Base-by-base conservation (phyloP, 352 stramenopile genomes). In the Pythium monospermum region DNA sequence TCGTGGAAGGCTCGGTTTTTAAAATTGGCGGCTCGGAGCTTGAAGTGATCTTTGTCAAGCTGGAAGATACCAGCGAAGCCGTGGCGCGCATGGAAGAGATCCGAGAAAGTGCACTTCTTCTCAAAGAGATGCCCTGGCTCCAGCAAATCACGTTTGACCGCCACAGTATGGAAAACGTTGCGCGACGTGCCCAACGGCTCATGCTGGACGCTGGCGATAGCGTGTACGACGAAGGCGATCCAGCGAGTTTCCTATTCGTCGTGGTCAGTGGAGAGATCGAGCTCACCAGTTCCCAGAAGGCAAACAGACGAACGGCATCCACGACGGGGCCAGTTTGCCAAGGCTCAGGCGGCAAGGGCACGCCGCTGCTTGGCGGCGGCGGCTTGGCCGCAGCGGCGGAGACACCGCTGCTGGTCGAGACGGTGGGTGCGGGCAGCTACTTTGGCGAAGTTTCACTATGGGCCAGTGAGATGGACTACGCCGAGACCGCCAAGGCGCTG, bases 1-100 rank as follows among this genome's bases (percentile, higher is more conserved):
- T 87, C 4, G 70, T 72, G n/a, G 76, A 85, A 60, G 73, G 69
- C 19, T 83, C 69, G 21, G 64, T 89, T 4, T 87, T 89, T 48
- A 68, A 68, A 13, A 73, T 75, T 43, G 78, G 76, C 23, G 76
- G 69, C 30, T 69, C 53, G 3, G 78, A 89, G 44, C 8, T 86
- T 11, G 78, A 87, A 48, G 78, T 89, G 22, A 69, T 80, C 11
- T 83, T 67, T 25, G 64, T 80, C 18, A 89, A 89, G 50, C 30
- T 55, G 1, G 55, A 66, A 18, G 30, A 48, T 11, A 21, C 37
- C 0, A 35, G 32, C 1, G 53, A 64, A 23, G 54, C 41, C 0
- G 59, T 50, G n/a, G 50, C 40, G 3, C 49, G 55, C 19, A 42
- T 48, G n/a, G 51, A 73, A 2, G 71, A 84, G 53, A 61, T 84